These are phyloP conservation scores for Pythium aquatile DNA, from an alignment of 352 stramenopile genomes.

Conservation along the genomic window DNA sequence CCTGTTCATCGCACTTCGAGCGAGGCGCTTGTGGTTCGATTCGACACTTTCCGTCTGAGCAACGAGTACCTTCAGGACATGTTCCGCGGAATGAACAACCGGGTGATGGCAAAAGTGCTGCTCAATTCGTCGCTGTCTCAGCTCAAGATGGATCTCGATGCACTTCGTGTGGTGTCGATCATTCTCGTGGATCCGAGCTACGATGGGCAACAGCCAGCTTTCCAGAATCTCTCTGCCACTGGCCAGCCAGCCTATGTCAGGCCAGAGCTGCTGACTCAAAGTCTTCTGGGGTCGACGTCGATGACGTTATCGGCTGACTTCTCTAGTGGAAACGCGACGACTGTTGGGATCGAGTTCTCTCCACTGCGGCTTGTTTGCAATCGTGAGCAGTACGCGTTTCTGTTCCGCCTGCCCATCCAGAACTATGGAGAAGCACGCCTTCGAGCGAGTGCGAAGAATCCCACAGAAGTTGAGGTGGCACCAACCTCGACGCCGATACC, in stretches of 20 bases:
- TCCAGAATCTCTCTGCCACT: conserved; percentile 17
- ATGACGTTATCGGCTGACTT: conserved; percentile 61
- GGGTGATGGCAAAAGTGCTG: conserved; percentile 80
- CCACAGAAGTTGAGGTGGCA: not conserved
- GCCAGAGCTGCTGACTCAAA: conserved; percentile 39
- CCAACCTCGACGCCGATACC: not conserved
- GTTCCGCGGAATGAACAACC: conserved; percentile 69
- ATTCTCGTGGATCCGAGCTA: conserved; percentile 56
- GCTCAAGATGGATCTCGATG: conserved; percentile 58
- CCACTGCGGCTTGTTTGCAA: conserved; percentile 80
- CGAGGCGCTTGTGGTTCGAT: conserved; percentile 69
- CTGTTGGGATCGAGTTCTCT: conserved; percentile 49
- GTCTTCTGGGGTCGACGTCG: conserved; percentile 67
- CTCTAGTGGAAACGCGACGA: conserved; percentile 50
- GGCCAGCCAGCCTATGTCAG: conserved; percentile 39
- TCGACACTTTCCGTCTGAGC: conserved; percentile 58
- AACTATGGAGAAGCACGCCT: conserved; percentile 68
- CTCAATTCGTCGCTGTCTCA: conserved; percentile 79
- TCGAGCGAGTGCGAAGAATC: not conserved
- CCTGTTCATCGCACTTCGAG: conserved; percentile 75
- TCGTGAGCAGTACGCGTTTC: conserved; percentile 79
- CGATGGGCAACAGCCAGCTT: conserved; percentile 21
- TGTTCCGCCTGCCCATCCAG: conserved; percentile 69
- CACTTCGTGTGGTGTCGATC: conserved; percentile 71
- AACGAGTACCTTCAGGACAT: conserved; percentile 67